These are phyloP conservation scores for Paecilomyces niveus DNA, from an alignment of 2,329 filamentous ascomycete genomes.

Conservation along the genomic window DNA sequence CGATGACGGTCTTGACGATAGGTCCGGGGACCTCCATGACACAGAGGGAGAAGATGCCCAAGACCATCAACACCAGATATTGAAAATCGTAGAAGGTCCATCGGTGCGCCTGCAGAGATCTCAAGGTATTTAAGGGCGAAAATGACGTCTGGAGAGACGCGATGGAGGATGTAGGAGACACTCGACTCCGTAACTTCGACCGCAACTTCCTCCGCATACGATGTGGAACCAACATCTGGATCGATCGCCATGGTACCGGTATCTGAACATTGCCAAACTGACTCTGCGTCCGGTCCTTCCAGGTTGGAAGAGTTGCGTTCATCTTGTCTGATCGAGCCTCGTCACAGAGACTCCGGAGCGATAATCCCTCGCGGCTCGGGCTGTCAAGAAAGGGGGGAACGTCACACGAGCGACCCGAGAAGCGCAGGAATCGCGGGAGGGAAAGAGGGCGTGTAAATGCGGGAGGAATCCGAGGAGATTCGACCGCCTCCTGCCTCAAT, in stretches of 20 bases:
- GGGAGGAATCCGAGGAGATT: conserved; percentile 1
- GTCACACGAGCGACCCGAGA: neutral
- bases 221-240: conserved; percentile 51
- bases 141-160: conserved; percentile 74
- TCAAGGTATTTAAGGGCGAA: conserved; percentile 69
- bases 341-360: conserved; percentile 9
- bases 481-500: conserved; percentile 8
- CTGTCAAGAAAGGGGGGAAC: neutral
- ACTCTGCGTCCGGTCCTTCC: conserved; percentile 40
- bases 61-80: conserved; percentile 65
- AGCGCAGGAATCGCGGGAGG: neutral
- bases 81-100: conserved; percentile 82
- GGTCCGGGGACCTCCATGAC: conserved; percentile 75
- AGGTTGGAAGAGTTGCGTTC: conserved; percentile 33
- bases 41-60: conserved; percentile 75
- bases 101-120: conserved; percentile 65
- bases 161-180: conserved; percentile 64
- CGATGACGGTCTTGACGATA: conserved; percentile 65
- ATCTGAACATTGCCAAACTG: conserved; percentile 40
- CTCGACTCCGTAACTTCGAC: conserved; percentile 60
- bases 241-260: conserved; percentile 43
- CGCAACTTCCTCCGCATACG: conserved; percentile 60
- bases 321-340: conserved; percentile 21
- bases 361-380: neutral
- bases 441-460: neutral